phyloP scores from a whole-genome alignment of 2,329 filamentous ascomycete species.

The Pseudogymnoascus sp. region DNA sequence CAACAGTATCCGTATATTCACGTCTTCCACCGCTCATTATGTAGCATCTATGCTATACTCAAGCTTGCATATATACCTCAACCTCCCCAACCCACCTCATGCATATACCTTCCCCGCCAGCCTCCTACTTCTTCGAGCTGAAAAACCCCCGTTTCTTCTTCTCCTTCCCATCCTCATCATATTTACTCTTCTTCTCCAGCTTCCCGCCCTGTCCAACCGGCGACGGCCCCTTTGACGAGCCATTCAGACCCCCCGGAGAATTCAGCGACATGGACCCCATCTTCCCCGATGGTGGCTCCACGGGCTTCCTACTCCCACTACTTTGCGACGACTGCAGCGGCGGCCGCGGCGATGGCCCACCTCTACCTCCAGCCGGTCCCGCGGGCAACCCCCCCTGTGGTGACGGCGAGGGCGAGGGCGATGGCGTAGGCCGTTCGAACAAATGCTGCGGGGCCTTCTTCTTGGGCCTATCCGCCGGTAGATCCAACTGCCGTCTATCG shows the following conservation, averaged over 20 bases:
- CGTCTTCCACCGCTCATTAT: not conserved
- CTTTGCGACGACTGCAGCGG: conserved; percentile 17
- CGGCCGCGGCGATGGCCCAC: conserved; percentile 24
- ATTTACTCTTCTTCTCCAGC: conserved; percentile 45
- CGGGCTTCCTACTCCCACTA: conserved; percentile 19
- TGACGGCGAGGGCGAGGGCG: conserved; percentile 39
- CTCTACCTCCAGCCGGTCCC: conserved; percentile 19
- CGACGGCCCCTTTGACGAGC: conserved; percentile 23
- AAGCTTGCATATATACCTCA: conserved; percentile 7
- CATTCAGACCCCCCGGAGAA: conserved; percentile 24
- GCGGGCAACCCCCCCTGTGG: conserved; percentile 19
- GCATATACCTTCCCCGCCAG: not conserved
- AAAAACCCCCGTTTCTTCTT: conserved; percentile 54
- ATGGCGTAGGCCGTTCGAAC: conserved; percentile 61
- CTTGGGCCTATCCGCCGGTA: conserved; percentile 72
- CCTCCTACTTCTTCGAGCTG: conserved; percentile 47
- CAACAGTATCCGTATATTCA: not conserved
- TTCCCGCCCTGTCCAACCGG: conserved; percentile 35
- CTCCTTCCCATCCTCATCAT: conserved; percentile 29
- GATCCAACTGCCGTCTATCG: conserved; percentile 64
- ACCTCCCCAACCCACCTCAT: not conserved
- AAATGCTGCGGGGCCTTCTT: conserved; percentile 79
- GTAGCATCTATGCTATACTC: conserved; percentile 5
- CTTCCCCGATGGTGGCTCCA: conserved; percentile 25
- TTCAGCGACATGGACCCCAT: conserved; percentile 23